Evolutionary conservation across 495 filamentous ascomycete genomes (phyloP), one percentile per base, ranked within the genome.

Genomic region (Aspergillus ostianus): DNA sequence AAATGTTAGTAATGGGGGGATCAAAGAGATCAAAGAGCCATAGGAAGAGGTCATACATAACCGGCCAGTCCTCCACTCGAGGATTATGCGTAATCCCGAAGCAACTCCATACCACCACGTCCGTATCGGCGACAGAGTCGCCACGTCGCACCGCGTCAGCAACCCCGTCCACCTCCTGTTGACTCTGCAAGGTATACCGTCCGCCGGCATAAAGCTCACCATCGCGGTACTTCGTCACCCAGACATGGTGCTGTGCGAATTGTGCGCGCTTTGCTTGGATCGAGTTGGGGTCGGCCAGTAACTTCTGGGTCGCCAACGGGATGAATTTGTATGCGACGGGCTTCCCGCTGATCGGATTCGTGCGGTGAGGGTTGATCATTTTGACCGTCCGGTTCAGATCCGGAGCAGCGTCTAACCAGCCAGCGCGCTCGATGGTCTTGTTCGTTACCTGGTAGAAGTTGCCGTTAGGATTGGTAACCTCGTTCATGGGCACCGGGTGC

Each of bases 221-320:
- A 46, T 96, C 92, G 6, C 74, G 78, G 73, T 96, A 86, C 32
- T 84, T 83, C 0, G 91, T 93, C 4, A 95, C 87, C 79, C 93
- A 97, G 48, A 97, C 79, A 62, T 91, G 88, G 61, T 89, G 89
- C 67, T 93, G 90, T 0, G 90, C 89, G 65, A 94, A 97, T 70
- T 95, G 91, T 12, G 91, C 91, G 2, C 93, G 84, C 58, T 82
- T 83, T 50, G 85, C 83, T 70, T 97, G 86, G 73, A 87, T 90
- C 59, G 82, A 87, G 29, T 86, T 78, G 2, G 80, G 80, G 63
- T 95, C 87, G 1, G 93, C 88, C 18, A 97, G 78, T 56, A 97
- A 83, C 30, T 85, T 84, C 72, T 96, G 93, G 61, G 92, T 94
- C 0, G 88, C 79, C 4, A 87, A 82, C 0, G 86, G 83, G 32